phyloP scores from a whole-genome alignment of 2,329 filamentous ascomycete genomes.

The Pyrenophora tritici-repentis region DNA sequence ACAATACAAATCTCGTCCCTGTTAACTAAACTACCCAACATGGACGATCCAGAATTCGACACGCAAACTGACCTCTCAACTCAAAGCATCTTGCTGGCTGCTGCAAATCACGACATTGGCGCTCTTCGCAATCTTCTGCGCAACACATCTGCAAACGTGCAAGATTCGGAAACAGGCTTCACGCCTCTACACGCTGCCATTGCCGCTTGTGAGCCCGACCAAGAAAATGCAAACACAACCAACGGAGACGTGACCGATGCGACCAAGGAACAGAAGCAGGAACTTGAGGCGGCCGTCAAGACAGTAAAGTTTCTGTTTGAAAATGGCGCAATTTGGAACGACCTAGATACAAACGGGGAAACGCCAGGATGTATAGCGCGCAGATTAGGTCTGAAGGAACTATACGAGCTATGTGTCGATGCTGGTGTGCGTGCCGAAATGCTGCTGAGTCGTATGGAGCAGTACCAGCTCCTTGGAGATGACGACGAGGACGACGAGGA shows the following conservation, averaged over 20 bases:
- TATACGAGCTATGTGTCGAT: constrained; percentile 85
- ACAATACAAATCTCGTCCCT: neutral
- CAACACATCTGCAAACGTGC: constrained; percentile 69
- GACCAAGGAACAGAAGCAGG: constrained; percentile 42
- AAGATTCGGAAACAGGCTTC: constrained; percentile 83
- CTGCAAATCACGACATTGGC: constrained; percentile 69
- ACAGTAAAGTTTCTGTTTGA: constrained; percentile 78
- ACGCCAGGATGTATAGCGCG: constrained; percentile 88
- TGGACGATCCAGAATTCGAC: constrained; percentile 43
- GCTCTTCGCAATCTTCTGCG: constrained; percentile 72
- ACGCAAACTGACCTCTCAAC: constrained; percentile 51
- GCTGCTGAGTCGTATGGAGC: constrained; percentile 78
- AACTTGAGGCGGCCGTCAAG: constrained; percentile 62
- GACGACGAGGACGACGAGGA: neutral
- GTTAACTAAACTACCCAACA: constrained; percentile 7
- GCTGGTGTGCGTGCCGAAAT: constrained; percentile 91
- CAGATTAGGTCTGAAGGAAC: constrained; percentile 65
- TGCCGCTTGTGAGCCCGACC: constrained; percentile 59
- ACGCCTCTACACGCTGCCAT: constrained; percentile 90
- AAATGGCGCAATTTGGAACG: constrained; percentile 96
- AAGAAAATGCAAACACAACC: constrained; percentile 36
- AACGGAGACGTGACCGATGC: constrained; percentile 29
- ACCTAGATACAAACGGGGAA: constrained; percentile 82
- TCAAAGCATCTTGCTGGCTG: constrained; percentile 68
- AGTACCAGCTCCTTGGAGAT: constrained; percentile 73